Evolutionary conservation across 1,139 yeast species (phyloP).

Genomic region (Lodderomyces parapsilosis): DNA sequence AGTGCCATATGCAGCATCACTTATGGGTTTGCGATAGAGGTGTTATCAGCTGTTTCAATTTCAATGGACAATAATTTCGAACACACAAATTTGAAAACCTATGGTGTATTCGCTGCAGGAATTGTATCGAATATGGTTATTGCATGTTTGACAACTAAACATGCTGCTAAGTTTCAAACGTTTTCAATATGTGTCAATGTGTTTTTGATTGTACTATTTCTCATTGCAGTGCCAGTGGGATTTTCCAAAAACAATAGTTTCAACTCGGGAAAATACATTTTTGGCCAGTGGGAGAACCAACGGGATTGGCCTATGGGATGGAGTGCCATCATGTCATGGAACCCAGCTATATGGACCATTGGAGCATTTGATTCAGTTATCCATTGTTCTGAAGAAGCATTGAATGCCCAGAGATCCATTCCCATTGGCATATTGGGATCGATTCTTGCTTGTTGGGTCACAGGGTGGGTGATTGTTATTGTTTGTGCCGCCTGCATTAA

Average conservation of each 20-base stretch:
- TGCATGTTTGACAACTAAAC: slow-evolving; percentile 53
- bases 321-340: slow-evolving; percentile 53
- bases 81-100: slow-evolving; percentile 27
- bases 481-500: slow-evolving; percentile 55
- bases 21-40: slow-evolving; percentile 38
- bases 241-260: slow-evolving; percentile 51
- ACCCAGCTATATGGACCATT: slow-evolving; percentile 64
- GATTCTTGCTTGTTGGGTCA: slow-evolving; percentile 54
- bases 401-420: slow-evolving; percentile 64
- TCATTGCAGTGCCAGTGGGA: slow-evolving; percentile 66
- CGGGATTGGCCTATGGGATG: slow-evolving; percentile 28
- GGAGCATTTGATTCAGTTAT: slow-evolving; percentile 71
- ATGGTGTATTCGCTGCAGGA: slow-evolving; percentile 38
- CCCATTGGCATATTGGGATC: slow-evolving; percentile 56
- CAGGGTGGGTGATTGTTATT: slow-evolving; percentile 62
- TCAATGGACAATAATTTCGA: slow-evolving; percentile 28
- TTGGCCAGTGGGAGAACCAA: slow-evolving; percentile 53
- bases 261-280: slow-evolving; percentile 46
- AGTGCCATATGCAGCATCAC: slow-evolving; percentile 37
- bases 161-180: slow-evolving; percentile 57
- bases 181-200: slow-evolving; percentile 59
- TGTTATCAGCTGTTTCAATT: slow-evolving; percentile 32
- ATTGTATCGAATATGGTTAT: slow-evolving; percentile 25
- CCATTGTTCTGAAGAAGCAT: slow-evolving; percentile 71
- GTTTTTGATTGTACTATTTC: slow-evolving; percentile 49